Percentiles rank a stretch among this genome's conserved stretches.
These are phyloP conservation scores for Blastobotrys petasosporus DNA, from an alignment of 1,139 yeast genomes.

Conservation along the genomic window DNA sequence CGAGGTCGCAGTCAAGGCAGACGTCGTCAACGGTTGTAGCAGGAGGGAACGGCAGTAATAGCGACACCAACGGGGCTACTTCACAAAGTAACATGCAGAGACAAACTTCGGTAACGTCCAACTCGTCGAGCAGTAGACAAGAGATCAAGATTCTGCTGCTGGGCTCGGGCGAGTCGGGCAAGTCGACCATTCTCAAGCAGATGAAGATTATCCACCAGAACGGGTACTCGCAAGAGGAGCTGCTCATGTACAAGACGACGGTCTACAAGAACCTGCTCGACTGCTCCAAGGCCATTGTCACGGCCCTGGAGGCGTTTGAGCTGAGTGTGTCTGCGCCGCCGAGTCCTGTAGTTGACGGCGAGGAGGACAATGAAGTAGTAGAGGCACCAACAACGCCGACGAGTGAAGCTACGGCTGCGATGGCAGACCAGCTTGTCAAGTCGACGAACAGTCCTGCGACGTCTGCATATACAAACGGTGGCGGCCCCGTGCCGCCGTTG, in stretches of 20 bases:
- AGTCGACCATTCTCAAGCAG: constrained; percentile 68
- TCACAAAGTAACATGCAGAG: background rate
- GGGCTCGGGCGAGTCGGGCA: constrained; percentile 75
- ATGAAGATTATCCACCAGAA: constrained; percentile 70
- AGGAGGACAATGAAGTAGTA: constrained; percentile 2
- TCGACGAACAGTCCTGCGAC: background rate
- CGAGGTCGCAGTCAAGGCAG: background rate
- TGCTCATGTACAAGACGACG: constrained; percentile 58
- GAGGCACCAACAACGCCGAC: background rate
- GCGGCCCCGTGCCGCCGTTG: background rate
- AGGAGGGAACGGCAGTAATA: background rate
- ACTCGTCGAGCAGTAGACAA: constrained; percentile 8
- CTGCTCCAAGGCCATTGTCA: constrained; percentile 54
- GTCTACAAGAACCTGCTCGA: constrained; percentile 61
- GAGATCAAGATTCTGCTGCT: constrained; percentile 57
- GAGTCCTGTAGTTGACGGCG: constrained; percentile 2
- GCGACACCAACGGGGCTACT: background rate
- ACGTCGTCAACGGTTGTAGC: background rate
- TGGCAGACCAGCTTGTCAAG: background rate
- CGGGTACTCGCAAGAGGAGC: constrained; percentile 59
- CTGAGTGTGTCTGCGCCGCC: constrained; percentile 10
- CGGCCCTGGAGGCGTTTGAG: constrained; percentile 41
- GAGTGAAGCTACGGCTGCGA: background rate
- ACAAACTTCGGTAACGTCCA: constrained; percentile 7
- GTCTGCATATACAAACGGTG: background rate